Evolutionary conservation across 2,329 filamentous ascomycete genomes (phyloP).

Genomic region (Botrytis galanthina): DNA sequence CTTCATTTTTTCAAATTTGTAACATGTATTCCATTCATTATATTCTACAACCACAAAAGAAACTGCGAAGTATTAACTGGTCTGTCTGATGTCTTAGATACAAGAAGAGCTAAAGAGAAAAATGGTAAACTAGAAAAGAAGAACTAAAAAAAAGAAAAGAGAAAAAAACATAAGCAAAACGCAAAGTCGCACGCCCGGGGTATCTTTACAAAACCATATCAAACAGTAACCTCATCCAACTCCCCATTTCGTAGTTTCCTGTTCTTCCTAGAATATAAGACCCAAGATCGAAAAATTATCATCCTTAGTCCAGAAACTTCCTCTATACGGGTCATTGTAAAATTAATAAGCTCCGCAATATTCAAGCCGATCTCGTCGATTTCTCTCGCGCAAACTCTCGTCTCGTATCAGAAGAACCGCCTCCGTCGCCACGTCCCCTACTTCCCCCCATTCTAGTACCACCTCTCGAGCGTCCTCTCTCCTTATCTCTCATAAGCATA

Average conservation of each 20-base stretch:
- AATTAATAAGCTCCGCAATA: background rate
- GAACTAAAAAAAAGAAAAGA: background rate
- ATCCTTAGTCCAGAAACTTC: background rate
- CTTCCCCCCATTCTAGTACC: background rate
- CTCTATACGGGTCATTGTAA: background rate
- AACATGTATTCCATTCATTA: background rate
- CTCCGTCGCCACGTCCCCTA: background rate
- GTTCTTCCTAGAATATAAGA: background rate
- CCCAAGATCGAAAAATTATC: too few relatives aligned
- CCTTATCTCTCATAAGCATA: background rate
- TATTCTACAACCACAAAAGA: background rate
- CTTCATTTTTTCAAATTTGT: background rate
- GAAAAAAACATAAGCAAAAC: background rate
- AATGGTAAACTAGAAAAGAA: too few relatives aligned
- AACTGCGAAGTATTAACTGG: background rate
- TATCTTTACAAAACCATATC: conserved; percentile 3
- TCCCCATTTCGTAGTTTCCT: background rate
- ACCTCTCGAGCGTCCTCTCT: background rate
- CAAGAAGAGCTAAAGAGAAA: background rate
- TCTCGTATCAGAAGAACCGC: background rate
- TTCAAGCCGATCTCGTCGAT: background rate
- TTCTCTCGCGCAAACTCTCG: background rate
- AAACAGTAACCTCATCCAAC: background rate
- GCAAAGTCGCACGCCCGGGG: background rate
- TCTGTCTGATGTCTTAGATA: background rate